Percentiles rank a stretch among this genome's conserved stretches.
phyloP scores from a whole-genome alignment of 331 rosid species.

The Acacia pycnantha region DNA sequence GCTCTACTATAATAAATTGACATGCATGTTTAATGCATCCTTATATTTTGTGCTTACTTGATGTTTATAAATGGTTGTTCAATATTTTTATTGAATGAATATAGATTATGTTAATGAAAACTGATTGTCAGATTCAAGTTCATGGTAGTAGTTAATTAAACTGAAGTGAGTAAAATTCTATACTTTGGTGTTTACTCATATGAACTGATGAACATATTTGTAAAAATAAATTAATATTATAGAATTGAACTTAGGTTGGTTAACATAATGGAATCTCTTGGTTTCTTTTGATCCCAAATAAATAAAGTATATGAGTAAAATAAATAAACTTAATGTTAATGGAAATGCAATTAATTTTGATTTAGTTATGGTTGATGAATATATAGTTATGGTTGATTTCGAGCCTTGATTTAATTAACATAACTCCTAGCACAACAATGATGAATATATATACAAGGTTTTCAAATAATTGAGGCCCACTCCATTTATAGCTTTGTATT shows the following conservation, averaged over 20 bases:
- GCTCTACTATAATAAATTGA: conserved; percentile 27
- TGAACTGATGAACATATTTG: background rate
- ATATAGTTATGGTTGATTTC: no score
- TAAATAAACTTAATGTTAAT: no score
- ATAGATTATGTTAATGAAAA: background rate
- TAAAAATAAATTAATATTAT: background rate
- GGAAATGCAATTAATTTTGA: background rate
- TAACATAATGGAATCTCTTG: background rate
- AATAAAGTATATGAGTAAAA: background rate
- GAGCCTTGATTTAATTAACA: no score
- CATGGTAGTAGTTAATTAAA: background rate
- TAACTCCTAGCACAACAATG: background rate
- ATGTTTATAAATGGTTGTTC: background rate
- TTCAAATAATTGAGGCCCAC: background rate
- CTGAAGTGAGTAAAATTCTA: background rate
- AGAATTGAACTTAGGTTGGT: background rate
- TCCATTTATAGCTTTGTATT: background rate
- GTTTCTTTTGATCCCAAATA: background rate
- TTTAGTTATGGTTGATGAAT: background rate
- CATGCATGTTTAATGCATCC: conserved; percentile 11
- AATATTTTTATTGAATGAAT: background rate
- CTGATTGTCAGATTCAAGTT: background rate
- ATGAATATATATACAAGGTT: background rate
- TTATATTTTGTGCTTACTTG: background rate
- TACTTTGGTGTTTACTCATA: background rate